Evolutionary conservation across 108 stramenopile species (phyloP), one percentile per base, ranked within the genome.

Genomic region (Hondaea fermentalgiana): DNA sequence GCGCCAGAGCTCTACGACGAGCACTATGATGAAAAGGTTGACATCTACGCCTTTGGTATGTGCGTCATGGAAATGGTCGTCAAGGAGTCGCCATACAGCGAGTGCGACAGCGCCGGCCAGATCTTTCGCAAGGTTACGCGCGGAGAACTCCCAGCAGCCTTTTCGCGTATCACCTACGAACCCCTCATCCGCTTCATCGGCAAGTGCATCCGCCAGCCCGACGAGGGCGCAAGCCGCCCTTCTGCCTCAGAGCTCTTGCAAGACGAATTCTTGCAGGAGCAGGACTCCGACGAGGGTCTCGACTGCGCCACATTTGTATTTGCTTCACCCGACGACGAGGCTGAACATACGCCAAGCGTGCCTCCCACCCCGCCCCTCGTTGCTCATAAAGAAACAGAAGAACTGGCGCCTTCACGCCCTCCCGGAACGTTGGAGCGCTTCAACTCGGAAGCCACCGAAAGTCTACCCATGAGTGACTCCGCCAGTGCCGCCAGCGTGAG

Each of bases 171-270:
- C 51, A 21, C 45, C 4, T 53, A 6, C n/a, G 49, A 89, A 8
- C 91, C 93, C 71, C 97, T 97, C 4, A 88, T 93, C 44, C 93
- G 96, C 44, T 98, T 99, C 88, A 96, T 99, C 44, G 71, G 94
- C 14, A 60, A 92, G 42, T 98, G 98, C 90, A 89, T 99, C 25
- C 95, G 95, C 45, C 6, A 25, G 49, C 76, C 76, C 49, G 49
- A 14, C 49, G 12, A 12, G 6, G 76, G 51, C 76, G n/a, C 76
- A 12, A 19, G 17, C 19, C 45, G 76, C 6, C 76, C 76, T 16
- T 53, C 76, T 17, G 45, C 76, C 10, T 0, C 12, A 12, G 76
- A 83, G 17, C 76, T 83, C 1, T 45, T 83, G 19, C 19, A 14
- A 6, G 76, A 83, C 76, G 51, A 47, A 0, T 83, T 83, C 4